Percentiles rank a stretch among this genome's conserved stretches.
These are phyloP conservation scores for Chlamydomonas sphaeroides DNA, from an alignment of 139 green algal species.

Conservation along the genomic window DNA sequence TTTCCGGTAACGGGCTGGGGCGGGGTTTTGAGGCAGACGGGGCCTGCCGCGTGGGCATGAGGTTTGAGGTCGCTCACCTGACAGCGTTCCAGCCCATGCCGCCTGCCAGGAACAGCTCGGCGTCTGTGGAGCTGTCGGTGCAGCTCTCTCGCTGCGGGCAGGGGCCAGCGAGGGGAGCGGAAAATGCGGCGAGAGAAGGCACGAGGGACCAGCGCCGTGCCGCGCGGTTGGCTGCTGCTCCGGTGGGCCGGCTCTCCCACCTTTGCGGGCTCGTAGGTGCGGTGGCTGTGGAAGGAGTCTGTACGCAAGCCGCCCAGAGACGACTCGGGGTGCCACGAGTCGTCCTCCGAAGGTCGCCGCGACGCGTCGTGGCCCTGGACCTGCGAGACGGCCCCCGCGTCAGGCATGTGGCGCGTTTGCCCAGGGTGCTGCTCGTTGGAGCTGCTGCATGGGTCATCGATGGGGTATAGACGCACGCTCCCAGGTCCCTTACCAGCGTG, in stretches of 20 bases:
- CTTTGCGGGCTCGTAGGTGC: background rate
- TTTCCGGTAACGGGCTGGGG: background rate
- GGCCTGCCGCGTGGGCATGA: too few relatives aligned
- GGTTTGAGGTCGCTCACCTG: too few relatives aligned
- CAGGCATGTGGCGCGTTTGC: too few relatives aligned
- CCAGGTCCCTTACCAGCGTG: too few relatives aligned
- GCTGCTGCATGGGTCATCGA: too few relatives aligned
- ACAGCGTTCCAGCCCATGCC: background rate
- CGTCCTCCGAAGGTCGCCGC: conserved; percentile 1
- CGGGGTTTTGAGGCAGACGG: too few relatives aligned
- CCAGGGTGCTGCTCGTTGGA: too few relatives aligned
- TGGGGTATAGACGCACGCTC: too few relatives aligned
- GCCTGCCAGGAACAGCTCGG: background rate
- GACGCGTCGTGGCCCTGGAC: too few relatives aligned
- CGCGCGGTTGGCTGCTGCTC: too few relatives aligned
- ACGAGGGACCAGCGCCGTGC: background rate
- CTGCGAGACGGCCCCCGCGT: too few relatives aligned
- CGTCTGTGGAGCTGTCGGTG: conserved; percentile 30
- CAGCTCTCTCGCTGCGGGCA: conserved; percentile 13
- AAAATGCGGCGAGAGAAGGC: background rate
- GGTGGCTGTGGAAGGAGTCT: background rate
- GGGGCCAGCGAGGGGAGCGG: background rate
- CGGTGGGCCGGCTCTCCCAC: too few relatives aligned
- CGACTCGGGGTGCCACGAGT: conserved; percentile 6
- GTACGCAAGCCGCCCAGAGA: background rate